Conservation (phyloP, 257 asterid species). For the Petunia axillaris region DNA sequence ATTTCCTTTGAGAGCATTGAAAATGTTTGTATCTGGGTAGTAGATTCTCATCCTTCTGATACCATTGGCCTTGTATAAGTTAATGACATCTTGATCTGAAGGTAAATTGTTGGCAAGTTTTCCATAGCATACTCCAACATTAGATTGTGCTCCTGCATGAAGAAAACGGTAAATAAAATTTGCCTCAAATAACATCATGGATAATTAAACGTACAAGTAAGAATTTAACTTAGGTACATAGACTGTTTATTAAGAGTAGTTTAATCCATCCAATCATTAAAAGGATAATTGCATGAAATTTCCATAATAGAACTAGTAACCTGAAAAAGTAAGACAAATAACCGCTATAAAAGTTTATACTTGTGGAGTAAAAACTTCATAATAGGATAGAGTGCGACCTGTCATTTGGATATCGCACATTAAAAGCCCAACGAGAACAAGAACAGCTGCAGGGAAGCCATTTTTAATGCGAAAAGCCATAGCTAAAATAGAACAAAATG, state of each 20-base stretch:
- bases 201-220: too few relatives aligned
- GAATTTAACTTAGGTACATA: too few relatives aligned
- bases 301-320: too few relatives aligned
- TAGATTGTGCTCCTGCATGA: slow-evolving; percentile 40
- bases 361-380: too few relatives aligned
- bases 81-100: slow-evolving; percentile 32
- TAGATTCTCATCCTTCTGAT: slow-evolving; percentile 49
- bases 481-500: neutral
- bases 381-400: neutral
- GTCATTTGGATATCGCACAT: neutral
- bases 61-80: slow-evolving; percentile 41
- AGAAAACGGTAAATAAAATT: neutral
- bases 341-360: too few relatives aligned
- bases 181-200: too few relatives aligned
- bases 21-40: slow-evolving; percentile 40
- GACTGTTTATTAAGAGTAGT: too few relatives aligned
- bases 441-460: neutral
- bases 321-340: too few relatives aligned
- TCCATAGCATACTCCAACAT: slow-evolving; percentile 48
- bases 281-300: too few relatives aligned
- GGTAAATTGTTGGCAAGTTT: slow-evolving; percentile 43
- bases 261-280: too few relatives aligned
- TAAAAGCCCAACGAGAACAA: neutral
- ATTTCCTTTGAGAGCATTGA: slow-evolving; percentile 42
- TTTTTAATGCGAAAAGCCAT: neutral